phyloP scores from a whole-genome alignment of 768 basidiomycete species.

The Boletales sp. region DNA sequence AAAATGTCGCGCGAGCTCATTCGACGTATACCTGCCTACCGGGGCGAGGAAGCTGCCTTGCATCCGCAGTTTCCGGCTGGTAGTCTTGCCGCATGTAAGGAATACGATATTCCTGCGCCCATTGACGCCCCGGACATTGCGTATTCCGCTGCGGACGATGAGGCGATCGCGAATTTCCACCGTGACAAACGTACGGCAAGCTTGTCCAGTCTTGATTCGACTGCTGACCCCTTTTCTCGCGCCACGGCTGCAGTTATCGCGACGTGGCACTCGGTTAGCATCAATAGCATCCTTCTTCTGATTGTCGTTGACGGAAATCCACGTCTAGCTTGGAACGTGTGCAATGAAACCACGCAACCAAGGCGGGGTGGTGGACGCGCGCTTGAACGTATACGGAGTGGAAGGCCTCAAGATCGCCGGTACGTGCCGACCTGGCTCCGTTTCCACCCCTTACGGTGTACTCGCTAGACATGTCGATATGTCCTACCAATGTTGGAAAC shows the following conservation, averaged over 20 bases:
- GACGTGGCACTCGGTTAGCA: neutral
- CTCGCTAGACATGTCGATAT: no score
- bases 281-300: neutral
- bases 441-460: no score
- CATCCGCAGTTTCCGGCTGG: conserved; percentile 27
- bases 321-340: conserved; percentile 56
- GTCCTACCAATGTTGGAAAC: neutral
- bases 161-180: conserved; percentile 27
- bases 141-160: conserved; percentile 34
- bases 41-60: conserved; percentile 5
- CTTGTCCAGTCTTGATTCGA: no score
- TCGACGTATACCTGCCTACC: conserved; percentile 43
- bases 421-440: neutral
- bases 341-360: conserved; percentile 50
- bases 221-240: neutral
- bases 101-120: conserved; percentile 15
- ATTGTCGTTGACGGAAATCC: neutral
- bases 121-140: conserved; percentile 27
- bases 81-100: conserved; percentile 23
- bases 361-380: conserved; percentile 10
- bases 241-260: neutral
- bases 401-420: conserved; percentile 13
- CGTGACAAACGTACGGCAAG: conserved; percentile 1
- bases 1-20: conserved; percentile 49
- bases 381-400: conserved; percentile 14